phyloP scores from a whole-genome alignment of 192 early-diverging fungal species.

The Anaeromyces robustus region DNA sequence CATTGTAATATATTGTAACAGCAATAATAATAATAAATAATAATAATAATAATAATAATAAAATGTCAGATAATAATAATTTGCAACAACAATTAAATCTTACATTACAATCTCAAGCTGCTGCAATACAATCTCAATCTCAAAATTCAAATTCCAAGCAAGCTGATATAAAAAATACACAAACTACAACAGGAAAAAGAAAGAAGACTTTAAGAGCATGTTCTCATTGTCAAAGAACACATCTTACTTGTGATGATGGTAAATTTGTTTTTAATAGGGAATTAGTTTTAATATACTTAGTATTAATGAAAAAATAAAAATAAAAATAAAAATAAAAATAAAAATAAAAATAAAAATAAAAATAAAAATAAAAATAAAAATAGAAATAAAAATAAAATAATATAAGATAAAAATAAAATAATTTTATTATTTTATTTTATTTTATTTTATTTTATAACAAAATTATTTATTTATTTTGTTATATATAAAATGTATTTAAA shows the following conservation, averaged over 20 bases:
- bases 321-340: too few relatives aligned
- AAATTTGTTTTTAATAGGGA: too few relatives aligned
- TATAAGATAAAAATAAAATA: neutral
- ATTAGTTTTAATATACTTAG: too few relatives aligned
- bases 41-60: neutral
- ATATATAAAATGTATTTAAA: too few relatives aligned
- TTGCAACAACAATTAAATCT: neutral
- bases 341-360: too few relatives aligned
- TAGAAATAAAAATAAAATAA: neutral
- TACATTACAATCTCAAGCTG: neutral
- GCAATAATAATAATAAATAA: slow-evolving; percentile 1
- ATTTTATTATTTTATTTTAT: too few relatives aligned
- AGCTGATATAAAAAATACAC: neutral
- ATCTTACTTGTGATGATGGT: slow-evolving; percentile 59
- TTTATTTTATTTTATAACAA: too few relatives aligned
- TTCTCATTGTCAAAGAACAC: slow-evolving; percentile 58
- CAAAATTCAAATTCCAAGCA: too few relatives aligned
- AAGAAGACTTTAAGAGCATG: slow-evolving; percentile 44
- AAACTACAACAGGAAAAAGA: neutral
- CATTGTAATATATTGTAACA: too few relatives aligned
- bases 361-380: neutral
- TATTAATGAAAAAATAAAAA: too few relatives aligned
- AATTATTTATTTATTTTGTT: too few relatives aligned
- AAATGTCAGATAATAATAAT: neutral
- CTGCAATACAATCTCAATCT: neutral